These are phyloP conservation scores for Coriolopsis trogii DNA, from an alignment of 1,284 basidiomycete genomes.

Conservation along the genomic window DNA sequence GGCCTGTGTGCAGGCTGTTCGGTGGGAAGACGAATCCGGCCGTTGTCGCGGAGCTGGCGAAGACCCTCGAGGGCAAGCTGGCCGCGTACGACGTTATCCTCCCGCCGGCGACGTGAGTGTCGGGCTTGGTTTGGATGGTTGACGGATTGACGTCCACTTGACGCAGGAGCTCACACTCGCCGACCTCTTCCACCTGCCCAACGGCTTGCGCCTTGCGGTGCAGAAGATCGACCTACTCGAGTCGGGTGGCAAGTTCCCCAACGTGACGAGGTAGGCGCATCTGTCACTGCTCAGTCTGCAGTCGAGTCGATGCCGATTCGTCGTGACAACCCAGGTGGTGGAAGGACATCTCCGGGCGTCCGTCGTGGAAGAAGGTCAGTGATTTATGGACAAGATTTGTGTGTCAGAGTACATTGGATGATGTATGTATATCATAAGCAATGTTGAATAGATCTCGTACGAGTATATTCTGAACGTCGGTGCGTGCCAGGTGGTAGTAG, in stretches of 20 bases:
- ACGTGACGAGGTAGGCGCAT: constrained; percentile 31
- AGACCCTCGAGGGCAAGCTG: constrained; percentile 40
- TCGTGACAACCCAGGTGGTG: constrained; percentile 34
- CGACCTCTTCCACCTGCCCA: constrained; percentile 57
- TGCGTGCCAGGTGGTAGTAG: too few relatives aligned
- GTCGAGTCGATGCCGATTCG: neutral
- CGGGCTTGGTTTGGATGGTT: neutral
- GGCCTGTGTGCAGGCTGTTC: constrained; percentile 6
- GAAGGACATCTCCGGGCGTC: constrained; percentile 37
- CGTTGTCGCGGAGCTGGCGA: constrained; percentile 14
- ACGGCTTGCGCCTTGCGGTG: constrained; percentile 35
- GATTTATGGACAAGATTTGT: too few relatives aligned
- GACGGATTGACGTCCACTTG: neutral
- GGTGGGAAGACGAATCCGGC: constrained; percentile 19
- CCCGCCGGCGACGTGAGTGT: constrained; percentile 48
- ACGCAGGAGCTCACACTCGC: constrained; percentile 47
- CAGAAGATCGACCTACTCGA: constrained; percentile 27
- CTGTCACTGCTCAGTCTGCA: neutral
- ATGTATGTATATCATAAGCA: too few relatives aligned
- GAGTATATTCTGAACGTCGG: too few relatives aligned
- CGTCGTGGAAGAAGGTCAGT: constrained; percentile 38
- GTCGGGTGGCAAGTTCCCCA: constrained; percentile 31
- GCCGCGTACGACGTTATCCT: constrained; percentile 50
- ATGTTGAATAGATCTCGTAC: too few relatives aligned
- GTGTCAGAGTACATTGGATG: too few relatives aligned